Evolutionary conservation across 345 rosid species (phyloP), one percentile per base, ranked within the genome.

Genomic region (Linum usitatissimum): DNA sequence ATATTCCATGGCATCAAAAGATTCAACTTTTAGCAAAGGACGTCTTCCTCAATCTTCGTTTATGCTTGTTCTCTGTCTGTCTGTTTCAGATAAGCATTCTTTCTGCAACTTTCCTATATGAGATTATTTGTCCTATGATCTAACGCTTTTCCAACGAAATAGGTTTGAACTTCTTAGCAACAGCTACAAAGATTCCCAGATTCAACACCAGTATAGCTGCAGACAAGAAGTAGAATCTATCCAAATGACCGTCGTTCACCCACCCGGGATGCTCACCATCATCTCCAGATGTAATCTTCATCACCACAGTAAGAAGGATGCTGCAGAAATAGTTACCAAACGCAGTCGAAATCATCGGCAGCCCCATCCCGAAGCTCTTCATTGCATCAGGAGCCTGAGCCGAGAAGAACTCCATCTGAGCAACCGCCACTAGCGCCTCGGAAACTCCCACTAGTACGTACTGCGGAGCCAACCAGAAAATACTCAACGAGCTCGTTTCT

Each of bases 381-480:
- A 76, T 61, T n/a, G 73, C 73, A 30, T 74, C 71, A 0, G 77
- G 85, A 12, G 71, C 40, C 36, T 66, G 80, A 1, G 75, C 68
- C 3, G 42, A 62, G 6, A 75, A 77, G 40, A 75, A 71, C 58
- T 78, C 74, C 77, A 78, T 73, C 53, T 81, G 79, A 1, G 75
- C 77, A 30, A 78, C 76, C 2, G 64, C 60, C 15, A 71, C 64
- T 0, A 72, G 69, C 0, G 75, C 82, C 63, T 78, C 80, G 0
- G 79, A 69, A 30, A 72, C 68, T 20, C 82, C 80, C 6, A 76
- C 54, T 1, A 76, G 60, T 38, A 71, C 10, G 18, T 75, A 73
- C 23, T 78, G 79, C 4, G 76, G 82, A 31, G 57, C 64, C 67
- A 73, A 77, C 84, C 82, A 78, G 40, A 74, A 76, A 15, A 81